Conservation (phyloP, 305 asterid species). For the Rubia tinctorum region DNA sequence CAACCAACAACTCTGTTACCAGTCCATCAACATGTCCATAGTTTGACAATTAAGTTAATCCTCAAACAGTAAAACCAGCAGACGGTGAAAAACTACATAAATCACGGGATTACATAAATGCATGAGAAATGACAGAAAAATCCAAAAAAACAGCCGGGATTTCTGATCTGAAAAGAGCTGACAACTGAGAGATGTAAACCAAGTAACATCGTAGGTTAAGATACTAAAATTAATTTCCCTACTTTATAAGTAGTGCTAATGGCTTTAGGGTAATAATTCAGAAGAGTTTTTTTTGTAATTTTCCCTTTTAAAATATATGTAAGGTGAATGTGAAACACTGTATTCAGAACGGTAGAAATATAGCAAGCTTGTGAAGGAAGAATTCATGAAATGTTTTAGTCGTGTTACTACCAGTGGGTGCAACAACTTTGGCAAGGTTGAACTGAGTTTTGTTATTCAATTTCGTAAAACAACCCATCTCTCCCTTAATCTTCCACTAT, state of each 20-base stretch:
- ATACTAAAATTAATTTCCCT: too few species aligned
- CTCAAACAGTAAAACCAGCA: neutral
- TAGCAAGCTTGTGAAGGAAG: too few species aligned
- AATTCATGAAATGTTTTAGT: too few species aligned
- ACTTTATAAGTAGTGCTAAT: too few species aligned
- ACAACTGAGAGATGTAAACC: constrained; percentile 18
- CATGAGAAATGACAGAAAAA: neutral
- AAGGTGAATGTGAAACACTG: too few species aligned
- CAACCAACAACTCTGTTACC: neutral
- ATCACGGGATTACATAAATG: too few species aligned
- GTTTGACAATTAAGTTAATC: neutral
- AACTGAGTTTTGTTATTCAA: constrained; percentile 18
- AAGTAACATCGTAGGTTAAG: constrained; percentile 26
- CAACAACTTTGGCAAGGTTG: constrained; percentile 27
- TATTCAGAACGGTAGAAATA: too few species aligned
- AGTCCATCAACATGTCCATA: neutral
- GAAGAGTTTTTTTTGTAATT: too few species aligned
- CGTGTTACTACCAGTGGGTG: constrained; percentile 29
- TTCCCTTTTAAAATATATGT: too few species aligned
- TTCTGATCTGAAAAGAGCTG: constrained; percentile 15
- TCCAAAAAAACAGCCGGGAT: neutral
- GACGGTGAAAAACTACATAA: neutral
- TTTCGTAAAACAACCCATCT: constrained; percentile 21
- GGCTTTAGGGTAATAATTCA: too few species aligned
- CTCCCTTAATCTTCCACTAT: constrained; percentile 21